Conservation (phyloP, 306 rosid species). For the Betula pendula region DNA sequence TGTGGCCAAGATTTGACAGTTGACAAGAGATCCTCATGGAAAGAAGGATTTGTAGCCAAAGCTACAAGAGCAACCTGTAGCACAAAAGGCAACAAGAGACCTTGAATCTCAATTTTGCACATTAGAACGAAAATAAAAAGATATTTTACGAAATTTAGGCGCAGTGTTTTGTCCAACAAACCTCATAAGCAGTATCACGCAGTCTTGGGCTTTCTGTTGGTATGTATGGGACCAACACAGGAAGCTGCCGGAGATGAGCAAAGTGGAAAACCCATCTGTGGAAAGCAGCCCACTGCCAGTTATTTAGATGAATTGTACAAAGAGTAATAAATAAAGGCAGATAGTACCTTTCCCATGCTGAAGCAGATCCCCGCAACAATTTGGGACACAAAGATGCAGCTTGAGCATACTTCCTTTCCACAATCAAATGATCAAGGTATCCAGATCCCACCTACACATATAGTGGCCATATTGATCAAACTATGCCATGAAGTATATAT, state of each 20-base stretch:
- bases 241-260: constrained; percentile 98
- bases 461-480: constrained; percentile 17
- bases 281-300: constrained; percentile 32
- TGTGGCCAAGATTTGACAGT: constrained; percentile 88
- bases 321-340: constrained; percentile 16
- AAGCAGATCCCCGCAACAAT: constrained; percentile 82
- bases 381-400: constrained; percentile 95
- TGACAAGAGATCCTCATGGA: constrained; percentile 74
- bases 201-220: constrained; percentile 85
- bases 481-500: not conserved
- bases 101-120: constrained; percentile 18
- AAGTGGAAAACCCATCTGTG: constrained; percentile 98
- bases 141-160: constrained; percentile 3
- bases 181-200: constrained; percentile 97
- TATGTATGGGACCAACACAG: constrained; percentile 85
- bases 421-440: constrained; percentile 95
- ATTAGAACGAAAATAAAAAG: constrained; percentile 1
- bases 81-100: constrained; percentile 28
- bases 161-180: constrained; percentile 38
- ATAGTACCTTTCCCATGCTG: constrained; percentile 94
- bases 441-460: constrained; percentile 85
- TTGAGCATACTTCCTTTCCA: constrained; percentile 91
- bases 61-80: constrained; percentile 96
- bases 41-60: constrained; percentile 79
- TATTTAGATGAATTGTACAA: constrained; percentile 26